Percentiles rank a stretch among this genome's conserved stretches.
Conservation (phyloP, 805 yeast species). For the Kockiozyma suomiensis region DNA sequence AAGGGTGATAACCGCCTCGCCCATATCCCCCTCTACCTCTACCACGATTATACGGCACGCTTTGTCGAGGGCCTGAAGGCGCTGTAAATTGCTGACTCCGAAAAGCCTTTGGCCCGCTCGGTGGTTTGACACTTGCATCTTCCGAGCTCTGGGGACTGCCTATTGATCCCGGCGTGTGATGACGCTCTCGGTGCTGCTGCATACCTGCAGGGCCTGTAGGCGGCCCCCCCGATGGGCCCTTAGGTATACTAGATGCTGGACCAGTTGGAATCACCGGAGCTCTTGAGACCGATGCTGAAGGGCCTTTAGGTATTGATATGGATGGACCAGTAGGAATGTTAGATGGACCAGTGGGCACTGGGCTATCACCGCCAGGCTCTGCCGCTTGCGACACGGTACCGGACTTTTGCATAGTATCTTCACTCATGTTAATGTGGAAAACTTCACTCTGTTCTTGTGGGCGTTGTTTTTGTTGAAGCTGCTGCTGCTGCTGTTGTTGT, state of each 20-base stretch:
- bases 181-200: slow-evolving; percentile 1
- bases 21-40: slow-evolving; percentile 12
- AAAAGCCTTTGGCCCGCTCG: slow-evolving; percentile 23
- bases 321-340: slow-evolving; percentile 4
- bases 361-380: not conserved
- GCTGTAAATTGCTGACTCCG: slow-evolving; percentile 2
- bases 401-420: not conserved
- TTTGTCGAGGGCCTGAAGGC: slow-evolving; percentile 20
- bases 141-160: slow-evolving; percentile 2
- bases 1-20: slow-evolving; percentile 19
- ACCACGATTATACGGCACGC: not conserved
- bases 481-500: slow-evolving; percentile 5
- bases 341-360: not conserved
- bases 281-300: not conserved
- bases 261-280: not conserved
- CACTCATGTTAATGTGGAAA: not conserved
- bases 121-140: slow-evolving; percentile 2
- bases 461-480: not conserved
- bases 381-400: not conserved
- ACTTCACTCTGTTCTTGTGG: not conserved
- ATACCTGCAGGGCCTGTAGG: not conserved
- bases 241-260: not conserved
- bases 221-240: not conserved
- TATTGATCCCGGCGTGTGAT: not conserved
- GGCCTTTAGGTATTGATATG: not conserved